These are phyloP conservation scores for Achlya hypogyna DNA, from an alignment of 352 stramenopile species.

Conservation along the genomic window DNA sequence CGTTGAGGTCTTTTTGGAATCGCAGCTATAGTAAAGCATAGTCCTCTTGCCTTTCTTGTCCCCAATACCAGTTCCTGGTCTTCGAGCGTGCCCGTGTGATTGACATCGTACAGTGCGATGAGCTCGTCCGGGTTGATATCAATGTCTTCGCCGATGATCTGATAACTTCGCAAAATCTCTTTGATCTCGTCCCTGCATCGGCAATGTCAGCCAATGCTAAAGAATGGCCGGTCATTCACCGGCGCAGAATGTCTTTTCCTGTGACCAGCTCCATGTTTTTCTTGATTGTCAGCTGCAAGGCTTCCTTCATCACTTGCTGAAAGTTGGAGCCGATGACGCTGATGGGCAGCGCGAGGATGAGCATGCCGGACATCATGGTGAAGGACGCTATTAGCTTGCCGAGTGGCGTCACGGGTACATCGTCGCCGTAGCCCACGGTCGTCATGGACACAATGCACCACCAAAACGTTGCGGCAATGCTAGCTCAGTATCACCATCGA, in stretches of 20 bases:
- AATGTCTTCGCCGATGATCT: slow-evolving; percentile 63
- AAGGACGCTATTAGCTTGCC: slow-evolving; percentile 65
- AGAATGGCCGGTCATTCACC: slow-evolving; percentile 1
- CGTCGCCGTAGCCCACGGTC: slow-evolving; percentile 84
- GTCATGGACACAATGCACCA: slow-evolving; percentile 90
- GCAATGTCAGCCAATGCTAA: not conserved
- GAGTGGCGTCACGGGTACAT: slow-evolving; percentile 59
- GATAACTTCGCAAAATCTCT: slow-evolving; percentile 55
- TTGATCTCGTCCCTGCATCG: slow-evolving; percentile 47
- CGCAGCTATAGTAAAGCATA: slow-evolving; percentile 25
- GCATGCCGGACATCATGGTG: slow-evolving; percentile 71
- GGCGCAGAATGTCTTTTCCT: slow-evolving; percentile 57
- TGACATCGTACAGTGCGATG: slow-evolving; percentile 68
- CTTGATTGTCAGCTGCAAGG: slow-evolving; percentile 71
- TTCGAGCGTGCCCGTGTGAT: slow-evolving; percentile 70
- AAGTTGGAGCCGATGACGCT: slow-evolving; percentile 85
- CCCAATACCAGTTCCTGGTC: slow-evolving; percentile 45
- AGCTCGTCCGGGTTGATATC: slow-evolving; percentile 67
- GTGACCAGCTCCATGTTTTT: slow-evolving; percentile 68
- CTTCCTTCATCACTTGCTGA: slow-evolving; percentile 75
- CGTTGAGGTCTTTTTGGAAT: slow-evolving; percentile 59
- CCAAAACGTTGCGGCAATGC: slow-evolving; percentile 75
- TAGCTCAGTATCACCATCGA: slow-evolving; percentile 30
- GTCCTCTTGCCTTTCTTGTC: not conserved
- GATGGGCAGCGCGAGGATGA: slow-evolving; percentile 83